Evolutionary conservation across 768 basidiomycete genomes (phyloP), one percentile per base, ranked within the genome.

Genomic region (Phanerochaete carnosa): DNA sequence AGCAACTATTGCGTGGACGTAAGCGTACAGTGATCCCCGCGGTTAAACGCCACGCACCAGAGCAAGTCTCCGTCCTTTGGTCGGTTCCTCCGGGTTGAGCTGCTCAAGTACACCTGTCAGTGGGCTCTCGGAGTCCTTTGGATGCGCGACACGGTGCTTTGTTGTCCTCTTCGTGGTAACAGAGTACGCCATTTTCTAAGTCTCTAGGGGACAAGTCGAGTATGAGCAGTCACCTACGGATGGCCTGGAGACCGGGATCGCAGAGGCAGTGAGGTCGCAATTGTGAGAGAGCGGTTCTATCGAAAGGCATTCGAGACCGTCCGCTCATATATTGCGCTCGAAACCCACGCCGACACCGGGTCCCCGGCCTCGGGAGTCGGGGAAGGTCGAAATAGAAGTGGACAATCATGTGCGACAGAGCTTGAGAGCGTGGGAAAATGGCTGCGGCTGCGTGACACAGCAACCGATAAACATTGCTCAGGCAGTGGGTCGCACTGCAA

Each of bases 1-100:
- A 92, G 74, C 64, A 93, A 88, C 91, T 93, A 68, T 59, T 54
- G 45, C 57, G 22, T 13, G 25, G 8, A 33, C 11, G 29, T 56
- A 28, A 59, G n/a, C 2, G 25, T 2, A 8, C 62, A 55, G 26
- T n/a, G 43, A 39, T 59, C 64, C 69, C 62, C 62, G 66, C 61
- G 59, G 26, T n/a, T 66, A 57, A 47, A 29, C 11, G 16, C 19
- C 11, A 78, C 86, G 50, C 60, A 90, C 89, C 75, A 91, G 69
- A 30, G 87, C 87, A 64, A 91, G 76, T 69, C 79, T 86, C 47
- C 82, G 79, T 58, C 84, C 88, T 57, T 78, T 72, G 7, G 83
- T 88, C 39, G 83, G 73, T 65, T 74, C 71, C 25, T 71, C 72
- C 1, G 84, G 78, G 39, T 75, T 76, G 22, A 85, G 65, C 66